Conservation (phyloP, 495 filamentous ascomycete genomes). For the Clohesyomyces aquaticus region DNA sequence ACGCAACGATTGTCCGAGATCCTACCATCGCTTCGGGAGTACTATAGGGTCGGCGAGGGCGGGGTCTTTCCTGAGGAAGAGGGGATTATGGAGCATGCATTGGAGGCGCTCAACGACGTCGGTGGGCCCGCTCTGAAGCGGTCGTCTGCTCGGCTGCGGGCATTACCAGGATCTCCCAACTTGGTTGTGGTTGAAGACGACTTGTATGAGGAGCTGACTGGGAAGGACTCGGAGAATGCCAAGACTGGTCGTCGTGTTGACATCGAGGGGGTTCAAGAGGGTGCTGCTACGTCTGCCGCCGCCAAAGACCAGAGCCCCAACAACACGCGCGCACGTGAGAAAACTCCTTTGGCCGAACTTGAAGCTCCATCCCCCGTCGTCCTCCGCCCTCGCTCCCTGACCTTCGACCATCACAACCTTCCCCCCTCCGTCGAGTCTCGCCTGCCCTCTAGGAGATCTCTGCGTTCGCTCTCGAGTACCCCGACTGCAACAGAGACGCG, state of each 20-base stretch:
- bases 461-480: slow-evolving; percentile 23
- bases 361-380: slow-evolving; percentile 33
- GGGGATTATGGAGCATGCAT: slow-evolving; percentile 37
- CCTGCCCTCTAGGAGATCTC: slow-evolving; percentile 21
- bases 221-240: slow-evolving; percentile 21
- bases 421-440: slow-evolving; percentile 25
- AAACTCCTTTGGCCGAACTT: slow-evolving; percentile 35
- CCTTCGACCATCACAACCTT: slow-evolving; percentile 19
- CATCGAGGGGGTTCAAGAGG: neutral
- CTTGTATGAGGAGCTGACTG: slow-evolving; percentile 34
- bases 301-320: neutral
- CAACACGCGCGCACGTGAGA: slow-evolving; percentile 10
- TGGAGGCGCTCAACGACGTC: slow-evolving; percentile 41
- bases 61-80: slow-evolving; percentile 35
- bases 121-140: slow-evolving; percentile 30
- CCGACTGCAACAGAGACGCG: slow-evolving; percentile 37
- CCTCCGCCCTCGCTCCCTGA: slow-evolving; percentile 34
- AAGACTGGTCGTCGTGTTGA: slow-evolving; percentile 1
- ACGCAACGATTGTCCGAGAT: slow-evolving; percentile 46
- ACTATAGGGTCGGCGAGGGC: slow-evolving; percentile 11
- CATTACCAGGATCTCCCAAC: slow-evolving; percentile 34
- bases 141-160: slow-evolving; percentile 32
- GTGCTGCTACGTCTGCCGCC: neutral
- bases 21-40: slow-evolving; percentile 42
- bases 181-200: slow-evolving; percentile 37